Percentiles rank a stretch among this genome's conserved stretches.
Evolutionary conservation across 495 filamentous ascomycete species (phyloP).

Genomic region (Penicillium chermesinum): DNA sequence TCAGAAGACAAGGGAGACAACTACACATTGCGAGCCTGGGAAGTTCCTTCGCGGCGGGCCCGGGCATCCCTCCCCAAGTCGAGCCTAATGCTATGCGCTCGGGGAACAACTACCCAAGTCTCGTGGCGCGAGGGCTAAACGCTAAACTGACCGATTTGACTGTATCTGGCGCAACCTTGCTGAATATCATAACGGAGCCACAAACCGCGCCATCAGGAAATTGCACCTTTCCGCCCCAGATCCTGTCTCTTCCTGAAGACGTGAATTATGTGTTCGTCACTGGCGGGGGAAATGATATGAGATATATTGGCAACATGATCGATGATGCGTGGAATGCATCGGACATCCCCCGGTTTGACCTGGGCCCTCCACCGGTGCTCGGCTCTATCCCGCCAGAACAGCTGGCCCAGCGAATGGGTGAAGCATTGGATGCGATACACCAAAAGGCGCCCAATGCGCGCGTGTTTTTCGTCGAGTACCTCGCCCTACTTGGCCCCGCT

Average conservation of each 20-base stretch:
- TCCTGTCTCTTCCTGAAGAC: slow-evolving; percentile 29
- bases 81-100: slow-evolving; percentile 29
- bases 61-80: slow-evolving; percentile 35
- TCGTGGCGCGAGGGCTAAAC: slow-evolving; percentile 27
- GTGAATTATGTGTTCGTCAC: slow-evolving; percentile 38
- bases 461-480: slow-evolving; percentile 41
- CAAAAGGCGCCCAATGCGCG: slow-evolving; percentile 27
- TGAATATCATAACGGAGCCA: slow-evolving; percentile 34
- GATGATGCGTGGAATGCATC: slow-evolving; percentile 20
- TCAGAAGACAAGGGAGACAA: slow-evolving; percentile 1
- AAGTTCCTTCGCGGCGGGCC: slow-evolving; percentile 44
- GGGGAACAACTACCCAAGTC: slow-evolving; percentile 37
- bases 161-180: slow-evolving; percentile 40
- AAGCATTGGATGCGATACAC: slow-evolving; percentile 35
- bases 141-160: slow-evolving; percentile 36
- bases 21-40: slow-evolving; percentile 16
- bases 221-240: slow-evolving; percentile 32
- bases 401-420: slow-evolving; percentile 25
- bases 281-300: slow-evolving; percentile 43
- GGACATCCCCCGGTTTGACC: background rate
- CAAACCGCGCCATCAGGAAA: slow-evolving; percentile 21
- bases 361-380: background rate
- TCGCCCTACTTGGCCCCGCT: slow-evolving; percentile 34
- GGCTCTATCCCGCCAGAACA: slow-evolving; percentile 14
- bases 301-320: slow-evolving; percentile 38